phyloP scores from a whole-genome alignment of 2,329 filamentous ascomycete species.

The Sporothrix luriei region DNA sequence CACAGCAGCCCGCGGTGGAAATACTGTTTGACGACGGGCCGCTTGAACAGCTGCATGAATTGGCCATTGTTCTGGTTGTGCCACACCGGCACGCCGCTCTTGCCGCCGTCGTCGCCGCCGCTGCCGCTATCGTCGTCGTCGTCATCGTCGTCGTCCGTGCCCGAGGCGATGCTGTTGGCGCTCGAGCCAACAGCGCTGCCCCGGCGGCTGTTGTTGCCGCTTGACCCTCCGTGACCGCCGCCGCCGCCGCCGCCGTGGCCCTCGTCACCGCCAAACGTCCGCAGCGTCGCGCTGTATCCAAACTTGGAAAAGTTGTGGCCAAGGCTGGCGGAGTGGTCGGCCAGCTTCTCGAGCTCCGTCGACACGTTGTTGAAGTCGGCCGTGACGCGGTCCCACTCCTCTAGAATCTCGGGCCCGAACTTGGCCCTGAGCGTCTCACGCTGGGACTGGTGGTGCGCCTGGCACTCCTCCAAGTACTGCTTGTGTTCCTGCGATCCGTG shows the following conservation, averaged over 20 bases:
- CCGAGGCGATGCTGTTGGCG: slow-evolving; percentile 30
- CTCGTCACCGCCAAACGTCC: slow-evolving; percentile 46
- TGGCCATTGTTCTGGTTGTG: slow-evolving; percentile 43
- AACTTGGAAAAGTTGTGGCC: slow-evolving; percentile 66
- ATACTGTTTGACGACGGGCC: slow-evolving; percentile 64
- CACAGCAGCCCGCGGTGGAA: slow-evolving; percentile 67
- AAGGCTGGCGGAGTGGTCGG: slow-evolving; percentile 51
- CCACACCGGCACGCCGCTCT: slow-evolving; percentile 32
- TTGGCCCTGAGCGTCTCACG: slow-evolving; percentile 52
- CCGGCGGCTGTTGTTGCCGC: slow-evolving; percentile 19
- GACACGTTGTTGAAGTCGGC: slow-evolving; percentile 56
- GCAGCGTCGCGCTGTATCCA: slow-evolving; percentile 62
- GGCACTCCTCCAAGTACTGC: slow-evolving; percentile 53
- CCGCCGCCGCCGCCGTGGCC: slow-evolving; percentile 8
- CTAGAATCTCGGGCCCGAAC: slow-evolving; percentile 53
- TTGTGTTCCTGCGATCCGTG: slow-evolving; percentile 56
- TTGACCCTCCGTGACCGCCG: background rate
- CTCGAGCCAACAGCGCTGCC: slow-evolving; percentile 18
- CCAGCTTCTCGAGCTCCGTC: slow-evolving; percentile 57
- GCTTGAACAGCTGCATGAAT: slow-evolving; percentile 60
- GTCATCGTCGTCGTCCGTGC: slow-evolving; percentile 32
- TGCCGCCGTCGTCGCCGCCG: background rate
- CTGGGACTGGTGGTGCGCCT: slow-evolving; percentile 55
- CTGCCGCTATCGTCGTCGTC: slow-evolving; percentile 34
- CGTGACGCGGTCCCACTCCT: slow-evolving; percentile 60